Conservation (phyloP, 2,329 filamentous ascomycete species). For the Aureobasidium sp. region DNA sequence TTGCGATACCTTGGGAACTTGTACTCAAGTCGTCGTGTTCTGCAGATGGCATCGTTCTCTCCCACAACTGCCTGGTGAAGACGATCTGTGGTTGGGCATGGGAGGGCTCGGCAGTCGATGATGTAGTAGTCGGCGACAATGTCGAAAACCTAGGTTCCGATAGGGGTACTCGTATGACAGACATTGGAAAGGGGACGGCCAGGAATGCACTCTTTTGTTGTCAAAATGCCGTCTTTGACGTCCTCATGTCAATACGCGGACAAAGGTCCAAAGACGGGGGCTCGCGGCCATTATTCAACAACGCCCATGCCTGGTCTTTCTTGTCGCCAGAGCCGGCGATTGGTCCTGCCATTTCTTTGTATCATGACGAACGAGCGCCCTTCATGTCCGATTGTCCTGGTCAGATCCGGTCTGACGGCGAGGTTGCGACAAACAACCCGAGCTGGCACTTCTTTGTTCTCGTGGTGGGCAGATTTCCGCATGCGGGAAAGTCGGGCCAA, state of each 20-base stretch:
- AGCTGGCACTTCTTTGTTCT: conserved; percentile 27
- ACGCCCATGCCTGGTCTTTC: not conserved
- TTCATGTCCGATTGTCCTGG: conserved; percentile 15
- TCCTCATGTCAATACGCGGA: not conserved
- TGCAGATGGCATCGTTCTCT: conserved; percentile 28
- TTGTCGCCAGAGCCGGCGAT: conserved; percentile 7
- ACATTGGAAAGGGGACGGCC: conserved; percentile 15
- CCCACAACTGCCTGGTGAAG: conserved; percentile 31
- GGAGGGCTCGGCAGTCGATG: not conserved
- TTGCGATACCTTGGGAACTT: conserved; percentile 9
- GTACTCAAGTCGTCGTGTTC: conserved; percentile 18
- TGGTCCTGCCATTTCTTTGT: conserved; percentile 14
- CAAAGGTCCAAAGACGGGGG: conserved; percentile 12
- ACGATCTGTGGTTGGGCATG: conserved; percentile 21
- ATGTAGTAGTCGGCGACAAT: conserved; percentile 5
- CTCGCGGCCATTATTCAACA: conserved; percentile 9
- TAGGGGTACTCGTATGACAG: conserved; percentile 15
- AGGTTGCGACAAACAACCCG: conserved; percentile 14
- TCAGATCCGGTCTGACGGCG: conserved; percentile 2
- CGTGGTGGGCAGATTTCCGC: conserved; percentile 25
- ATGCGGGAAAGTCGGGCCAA: conserved; percentile 24
- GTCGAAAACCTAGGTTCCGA: conserved; percentile 12
- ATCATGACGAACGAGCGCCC: conserved; percentile 5
- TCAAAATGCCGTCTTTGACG: conserved; percentile 12
- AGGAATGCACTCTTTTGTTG: conserved; percentile 16